These are phyloP conservation scores for Xylariaceae sp. DNA, from an alignment of 2,329 filamentous ascomycete species.

Conservation along the genomic window DNA sequence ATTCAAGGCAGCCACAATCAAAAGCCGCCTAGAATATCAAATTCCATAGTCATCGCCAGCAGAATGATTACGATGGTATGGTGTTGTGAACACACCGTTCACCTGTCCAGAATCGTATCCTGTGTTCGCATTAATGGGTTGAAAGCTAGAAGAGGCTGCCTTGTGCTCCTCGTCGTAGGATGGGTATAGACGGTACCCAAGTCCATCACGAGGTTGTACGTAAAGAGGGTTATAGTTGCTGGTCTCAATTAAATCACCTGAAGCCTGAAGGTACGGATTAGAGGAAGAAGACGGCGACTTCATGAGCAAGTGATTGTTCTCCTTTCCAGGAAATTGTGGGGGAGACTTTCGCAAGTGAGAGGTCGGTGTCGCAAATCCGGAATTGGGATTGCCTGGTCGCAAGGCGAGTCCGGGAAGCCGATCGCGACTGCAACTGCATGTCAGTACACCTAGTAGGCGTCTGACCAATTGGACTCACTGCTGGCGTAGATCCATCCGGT, in stretches of 20 bases:
- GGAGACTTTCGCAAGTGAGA: slow-evolving; percentile 25
- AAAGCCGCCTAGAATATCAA: slow-evolving; percentile 5
- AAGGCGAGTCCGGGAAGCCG: slow-evolving; percentile 35
- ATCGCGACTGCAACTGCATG: slow-evolving; percentile 30
- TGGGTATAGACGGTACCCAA: slow-evolving; percentile 25
- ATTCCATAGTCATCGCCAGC: slow-evolving; percentile 17
- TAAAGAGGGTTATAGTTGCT: slow-evolving; percentile 33
- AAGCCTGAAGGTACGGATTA: slow-evolving; percentile 27
- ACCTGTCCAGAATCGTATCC: slow-evolving; percentile 23
- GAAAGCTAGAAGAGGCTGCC: slow-evolving; percentile 21
- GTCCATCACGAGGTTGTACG: slow-evolving; percentile 28
- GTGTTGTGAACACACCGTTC: slow-evolving; percentile 13
- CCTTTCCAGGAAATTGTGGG: slow-evolving; percentile 27
- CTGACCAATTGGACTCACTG: slow-evolving; percentile 20
- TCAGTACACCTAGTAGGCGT: slow-evolving; percentile 14
- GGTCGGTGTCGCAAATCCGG: slow-evolving; percentile 29
- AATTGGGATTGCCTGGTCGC: slow-evolving; percentile 35
- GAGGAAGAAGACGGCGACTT: slow-evolving; percentile 21
- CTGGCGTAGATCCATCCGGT: slow-evolving; percentile 16
- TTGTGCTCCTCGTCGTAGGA: slow-evolving; percentile 29
- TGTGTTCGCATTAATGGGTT: slow-evolving; percentile 23
- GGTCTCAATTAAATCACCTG: slow-evolving; percentile 22
- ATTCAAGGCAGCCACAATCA: too few relatives aligned
- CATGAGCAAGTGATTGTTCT: slow-evolving; percentile 27
- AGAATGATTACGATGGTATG: slow-evolving; percentile 18